phyloP scores from a whole-genome alignment of 108 stramenopile genomes.

The Cyclotella distinguenda region DNA sequence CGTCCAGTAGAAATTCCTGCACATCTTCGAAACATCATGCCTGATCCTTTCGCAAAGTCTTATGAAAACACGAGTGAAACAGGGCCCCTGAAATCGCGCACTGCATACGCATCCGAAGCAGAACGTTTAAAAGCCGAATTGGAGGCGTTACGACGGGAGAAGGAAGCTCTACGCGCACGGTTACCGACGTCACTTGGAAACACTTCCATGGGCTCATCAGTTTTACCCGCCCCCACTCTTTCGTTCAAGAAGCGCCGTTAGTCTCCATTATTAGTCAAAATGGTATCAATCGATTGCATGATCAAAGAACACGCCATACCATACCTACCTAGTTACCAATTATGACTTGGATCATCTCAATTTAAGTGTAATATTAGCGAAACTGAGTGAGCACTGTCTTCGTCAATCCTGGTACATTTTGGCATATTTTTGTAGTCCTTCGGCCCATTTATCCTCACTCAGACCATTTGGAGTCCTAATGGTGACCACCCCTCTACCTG shows the following conservation, averaged over 20 bases:
- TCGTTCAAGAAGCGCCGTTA: conserved; percentile 34
- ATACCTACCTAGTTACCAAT: no score
- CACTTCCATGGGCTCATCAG: conserved; percentile 3
- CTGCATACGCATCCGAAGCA: conserved; percentile 26
- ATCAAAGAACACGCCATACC: no score
- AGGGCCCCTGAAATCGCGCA: conserved; percentile 10
- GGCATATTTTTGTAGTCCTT: conserved; percentile 63
- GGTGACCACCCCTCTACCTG: conserved; percentile 53
- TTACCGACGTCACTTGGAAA: background rate
- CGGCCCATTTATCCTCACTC: conserved; percentile 59
- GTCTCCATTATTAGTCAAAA: background rate
- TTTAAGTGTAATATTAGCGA: no score
- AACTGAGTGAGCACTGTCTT: no score
- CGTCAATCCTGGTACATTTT: conserved; percentile 15
- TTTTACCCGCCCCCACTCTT: conserved; percentile 12
- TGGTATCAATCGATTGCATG: no score
- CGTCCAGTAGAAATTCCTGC: conserved; percentile 52
- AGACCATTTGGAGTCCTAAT: conserved; percentile 71
- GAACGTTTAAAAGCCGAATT: conserved; percentile 51
- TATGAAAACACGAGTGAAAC: conserved; percentile 39
- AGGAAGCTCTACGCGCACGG: conserved; percentile 18
- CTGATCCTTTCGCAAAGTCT: conserved; percentile 39
- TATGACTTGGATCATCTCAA: no score
- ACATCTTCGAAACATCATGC: conserved; percentile 49
- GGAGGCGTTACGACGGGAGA: conserved; percentile 45